phyloP scores from a whole-genome alignment of 2,329 filamentous ascomycete species.

The Fusarium pininemorale region DNA sequence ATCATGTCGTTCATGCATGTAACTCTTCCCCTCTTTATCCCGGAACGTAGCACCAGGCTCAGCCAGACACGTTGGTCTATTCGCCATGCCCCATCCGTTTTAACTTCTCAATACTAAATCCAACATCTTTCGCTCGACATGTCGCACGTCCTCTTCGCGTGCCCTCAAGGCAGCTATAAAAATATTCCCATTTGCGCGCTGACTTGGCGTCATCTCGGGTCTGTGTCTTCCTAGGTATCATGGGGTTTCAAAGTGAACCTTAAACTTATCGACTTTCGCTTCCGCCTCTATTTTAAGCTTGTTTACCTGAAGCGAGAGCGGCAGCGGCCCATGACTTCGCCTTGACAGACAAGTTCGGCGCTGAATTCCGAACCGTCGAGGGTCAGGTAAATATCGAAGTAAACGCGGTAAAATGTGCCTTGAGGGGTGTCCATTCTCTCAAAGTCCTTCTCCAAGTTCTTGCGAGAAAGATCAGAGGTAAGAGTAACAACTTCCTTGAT shows the following conservation, averaged over 20 bases:
- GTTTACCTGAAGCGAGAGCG: constrained; percentile 81
- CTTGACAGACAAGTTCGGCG: constrained; percentile 97
- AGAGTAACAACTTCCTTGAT: constrained; percentile 99
- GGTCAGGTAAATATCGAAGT: constrained; percentile 86
- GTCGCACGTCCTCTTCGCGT: constrained; percentile 15
- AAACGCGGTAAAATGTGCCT: constrained; percentile 90
- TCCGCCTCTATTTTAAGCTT: constrained; percentile 6
- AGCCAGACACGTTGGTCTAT: constrained; percentile 26
- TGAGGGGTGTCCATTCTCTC: constrained; percentile 99
- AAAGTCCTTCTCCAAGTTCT: constrained; percentile 99
- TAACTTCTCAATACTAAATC: constrained; percentile 34
- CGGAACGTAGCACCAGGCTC: constrained; percentile 28
- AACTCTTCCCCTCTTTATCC: constrained; percentile 29
- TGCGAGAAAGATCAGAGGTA: constrained; percentile 94
- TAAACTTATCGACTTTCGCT: constrained; percentile 37
- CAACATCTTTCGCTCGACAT: constrained; percentile 37
- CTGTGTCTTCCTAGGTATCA: constrained; percentile 42
- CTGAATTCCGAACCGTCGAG: constrained; percentile 98
- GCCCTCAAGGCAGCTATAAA: constrained; percentile 14
- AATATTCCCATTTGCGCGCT: constrained; percentile 15
- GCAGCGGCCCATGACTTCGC: constrained; percentile 98
- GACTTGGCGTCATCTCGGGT: constrained; percentile 5
- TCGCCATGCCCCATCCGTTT: constrained; percentile 21
- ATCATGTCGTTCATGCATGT: constrained; percentile 35
- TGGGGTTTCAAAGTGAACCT: constrained; percentile 39